A percentile compares a stretch with the other conserved stretches of the same genome.
phyloP scores from a whole-genome alignment of 176 grass and related monocot species.

The Cenchrus purpureus region DNA sequence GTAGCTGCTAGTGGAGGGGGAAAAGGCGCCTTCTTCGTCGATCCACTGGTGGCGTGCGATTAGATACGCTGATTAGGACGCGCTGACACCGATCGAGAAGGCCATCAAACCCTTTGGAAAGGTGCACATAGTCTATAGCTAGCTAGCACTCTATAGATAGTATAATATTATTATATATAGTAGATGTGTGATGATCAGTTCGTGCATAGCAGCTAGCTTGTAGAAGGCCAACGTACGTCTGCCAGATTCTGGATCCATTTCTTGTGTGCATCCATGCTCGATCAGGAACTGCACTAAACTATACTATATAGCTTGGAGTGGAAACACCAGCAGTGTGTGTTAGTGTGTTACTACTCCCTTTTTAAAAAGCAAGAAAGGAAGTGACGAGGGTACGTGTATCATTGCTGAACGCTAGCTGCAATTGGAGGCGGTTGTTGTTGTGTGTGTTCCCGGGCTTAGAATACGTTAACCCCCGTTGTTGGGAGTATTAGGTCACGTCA shows the following conservation, averaged over 20 bases:
- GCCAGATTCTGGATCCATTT: conserved; percentile 16
- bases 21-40: conserved; percentile 16
- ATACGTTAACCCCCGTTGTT: not conserved
- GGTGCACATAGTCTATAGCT: not conserved
- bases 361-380: not conserved
- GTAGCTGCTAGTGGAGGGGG: not conserved
- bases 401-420: not conserved
- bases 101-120: conserved; percentile 7
- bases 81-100: conserved; percentile 41
- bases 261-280: not conserved
- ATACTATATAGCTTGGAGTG: not conserved
- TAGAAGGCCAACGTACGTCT: conserved; percentile 26
- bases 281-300: not conserved
- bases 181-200: not conserved
- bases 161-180: too few relatives aligned
- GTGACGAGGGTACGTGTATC: conserved; percentile 9
- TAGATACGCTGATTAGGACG: conserved; percentile 63
- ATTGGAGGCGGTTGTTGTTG: not conserved
- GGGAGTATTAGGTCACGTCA: conserved; percentile 45
- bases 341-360: not conserved
- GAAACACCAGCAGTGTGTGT: not conserved
- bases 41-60: conserved; percentile 51
- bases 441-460: conserved; percentile 25
- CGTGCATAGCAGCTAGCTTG: not conserved
- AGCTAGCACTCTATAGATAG: not conserved